Evolutionary conservation across 2,329 filamentous ascomycete species (phyloP), one percentile per base, ranked within the genome.

Genomic region (Xylariaceae sp.): DNA sequence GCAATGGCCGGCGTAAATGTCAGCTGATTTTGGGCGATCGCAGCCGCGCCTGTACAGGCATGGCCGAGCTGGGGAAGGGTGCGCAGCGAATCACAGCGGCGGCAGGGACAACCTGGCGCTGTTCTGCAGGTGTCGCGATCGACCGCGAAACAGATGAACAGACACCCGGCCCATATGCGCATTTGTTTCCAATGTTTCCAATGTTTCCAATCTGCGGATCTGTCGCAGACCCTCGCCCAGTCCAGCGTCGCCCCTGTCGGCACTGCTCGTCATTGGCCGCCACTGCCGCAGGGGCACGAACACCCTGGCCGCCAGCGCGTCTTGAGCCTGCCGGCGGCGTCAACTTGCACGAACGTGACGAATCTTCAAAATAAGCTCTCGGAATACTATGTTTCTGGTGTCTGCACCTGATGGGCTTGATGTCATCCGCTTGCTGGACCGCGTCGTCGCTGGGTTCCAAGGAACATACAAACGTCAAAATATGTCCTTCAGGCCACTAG

Each of bases 161-260:
- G 28, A 38, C 30, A 32, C 16, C 4, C n/a, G 28, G 19, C 30
- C 8, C 11, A 37, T 15, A 6, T n/a, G 37, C 40, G 43, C 48
- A 42, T 46, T 48, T 48, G 59, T 61, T 59, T 62, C n/a, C n/a
- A n/a, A n/a, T n/a, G n/a, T n/a, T n/a, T n/a, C n/a, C n/a, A n/a
- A n/a, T n/a, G n/a, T n/a, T n/a, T n/a, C 57, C 52, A 55, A 56
- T 52, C 38, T 54, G 60, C 53, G 54, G 59, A 62, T 61, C 51
- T 50, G 59, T 63, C 55, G 54, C 60, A 61, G 54, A 46, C 17
- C 32, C 30, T 26, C 22, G 22, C 11, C 22, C 22, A 11, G 6
- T 6, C 6, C 11, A 26, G 8, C 30, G 30, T 9, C 30, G 16
- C 34, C 47, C 45, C 44, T 44, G 35, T 26, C 17, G 18, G 39